Evolutionary conservation across 108 stramenopile genomes (phyloP), one percentile per base, ranked within the genome.

Genomic region (Skeletonema menzelii): DNA sequence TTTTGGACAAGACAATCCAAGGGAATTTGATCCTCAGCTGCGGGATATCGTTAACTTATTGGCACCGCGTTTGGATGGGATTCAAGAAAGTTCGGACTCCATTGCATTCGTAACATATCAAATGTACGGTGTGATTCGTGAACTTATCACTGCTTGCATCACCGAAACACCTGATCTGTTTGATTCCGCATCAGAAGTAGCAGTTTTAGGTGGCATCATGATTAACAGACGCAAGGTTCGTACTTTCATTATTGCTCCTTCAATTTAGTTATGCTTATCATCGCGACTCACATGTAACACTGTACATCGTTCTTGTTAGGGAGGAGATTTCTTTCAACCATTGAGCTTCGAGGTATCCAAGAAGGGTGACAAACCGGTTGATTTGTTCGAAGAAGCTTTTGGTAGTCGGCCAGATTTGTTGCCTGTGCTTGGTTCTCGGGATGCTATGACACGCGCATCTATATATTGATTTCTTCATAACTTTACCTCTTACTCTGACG

Each of bases 91-190:
- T 8, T 4, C 22, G 2, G 70, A 71, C 5, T 27, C 27, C 2
- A 71, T 71, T 44, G 70, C 63, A 12, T 71, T 71, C 19, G 70
- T 71, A 8, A 65, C 70, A 19, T 71, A 71, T 65, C 70, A 71
- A 14, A 71, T 71, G 70, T 64, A 71, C 14, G 70, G 63, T 10
- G 63, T 71, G 13, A 40, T 71, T 31, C 70, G 70, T 26, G 63
- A 71, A 8, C 19, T 71, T 12, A 38, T 71, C 63, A 30, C 30
- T 20, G 67, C 30, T 22, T 27, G 27, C 11, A 60, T 60, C 10
- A 60, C 59, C 34, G 59, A 60, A 20, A 60, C 59, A 19, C 59
- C 59, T 19, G 59, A 60, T 24, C 59, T 60, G 0, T 60, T 60
- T 24, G 59, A 60, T 32, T 60, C 35, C 22, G 59, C 63, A 20